A percentile compares a stretch with the other conserved stretches of the same genome.
phyloP scores from a whole-genome alignment of 768 basidiomycete species.

The Podaxis sp. region DNA sequence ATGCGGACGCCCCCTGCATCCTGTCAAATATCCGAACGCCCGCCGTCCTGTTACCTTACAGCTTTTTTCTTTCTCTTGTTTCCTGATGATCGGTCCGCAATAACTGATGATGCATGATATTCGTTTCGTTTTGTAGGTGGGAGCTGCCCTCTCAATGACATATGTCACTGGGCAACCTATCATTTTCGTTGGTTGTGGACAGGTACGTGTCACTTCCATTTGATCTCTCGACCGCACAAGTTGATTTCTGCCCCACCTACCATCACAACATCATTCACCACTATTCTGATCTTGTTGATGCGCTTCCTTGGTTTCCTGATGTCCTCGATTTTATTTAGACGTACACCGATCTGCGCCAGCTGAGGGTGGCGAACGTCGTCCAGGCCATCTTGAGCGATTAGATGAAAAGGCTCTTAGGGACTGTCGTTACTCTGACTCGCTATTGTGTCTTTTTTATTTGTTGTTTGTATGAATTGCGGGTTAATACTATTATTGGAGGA shows the following conservation, averaged over 20 bases:
- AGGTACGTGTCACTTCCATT: conserved; percentile 50
- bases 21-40: too few species aligned
- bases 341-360: conserved; percentile 91
- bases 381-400: conserved; percentile 85
- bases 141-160: conserved; percentile 98
- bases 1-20: not conserved
- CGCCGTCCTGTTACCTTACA: too few species aligned
- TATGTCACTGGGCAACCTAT: conserved; percentile 99
- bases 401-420: not conserved
- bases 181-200: conserved; percentile 96
- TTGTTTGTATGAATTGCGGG: not conserved
- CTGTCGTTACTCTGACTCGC: not conserved
- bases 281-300: not conserved
- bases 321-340: conserved; percentile 53
- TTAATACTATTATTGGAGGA: not conserved
- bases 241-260: conserved; percentile 4
- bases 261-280: not conserved
- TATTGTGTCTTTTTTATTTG: not conserved
- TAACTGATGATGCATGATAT: not conserved
- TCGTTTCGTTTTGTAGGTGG: conserved; percentile 59
- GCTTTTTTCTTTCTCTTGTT: not conserved
- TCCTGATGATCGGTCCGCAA: not conserved
- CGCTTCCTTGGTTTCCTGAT: not conserved
- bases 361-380: conserved; percentile 91
- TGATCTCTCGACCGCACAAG: conserved; percentile 2